phyloP scores from a whole-genome alignment of 306 rosid genomes.

The Dryas octopetala region DNA sequence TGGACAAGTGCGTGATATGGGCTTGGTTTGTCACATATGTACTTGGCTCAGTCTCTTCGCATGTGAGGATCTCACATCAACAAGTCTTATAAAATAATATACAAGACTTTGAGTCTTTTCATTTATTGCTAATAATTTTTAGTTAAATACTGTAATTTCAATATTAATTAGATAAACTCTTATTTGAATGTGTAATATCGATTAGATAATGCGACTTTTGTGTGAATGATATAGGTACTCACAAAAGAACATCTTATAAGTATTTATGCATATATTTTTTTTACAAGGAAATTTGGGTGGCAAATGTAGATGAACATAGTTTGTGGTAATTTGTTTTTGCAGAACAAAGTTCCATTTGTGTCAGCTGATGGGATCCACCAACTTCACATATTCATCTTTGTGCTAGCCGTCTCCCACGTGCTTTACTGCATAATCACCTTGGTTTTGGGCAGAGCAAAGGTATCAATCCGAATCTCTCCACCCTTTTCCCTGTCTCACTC shows the following conservation, averaged over 20 bases:
- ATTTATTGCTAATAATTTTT: no score
- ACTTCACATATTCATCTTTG: constrained; percentile 74
- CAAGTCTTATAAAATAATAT: no score
- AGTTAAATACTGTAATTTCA: no score
- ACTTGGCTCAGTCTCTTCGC: no score
- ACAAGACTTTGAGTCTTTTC: no score
- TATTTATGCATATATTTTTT: not conserved
- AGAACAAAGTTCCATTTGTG: constrained; percentile 64
- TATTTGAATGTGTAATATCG: no score
- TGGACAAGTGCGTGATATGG: no score
- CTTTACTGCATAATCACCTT: constrained; percentile 66
- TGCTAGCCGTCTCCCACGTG: constrained; percentile 66
- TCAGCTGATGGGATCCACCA: constrained; percentile 69
- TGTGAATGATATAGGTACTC: no score
- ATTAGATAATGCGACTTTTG: no score
- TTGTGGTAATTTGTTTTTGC: not conserved
- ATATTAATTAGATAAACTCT: no score
- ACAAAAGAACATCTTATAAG: not conserved
- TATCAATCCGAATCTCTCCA: constrained; percentile 9
- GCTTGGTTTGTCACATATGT: no score
- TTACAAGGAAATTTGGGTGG: not conserved
- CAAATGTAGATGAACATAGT: not conserved
- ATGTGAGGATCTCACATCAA: no score
- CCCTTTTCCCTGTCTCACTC: not conserved
- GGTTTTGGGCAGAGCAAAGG: constrained; percentile 70